phyloP scores from a whole-genome alignment of 192 early-diverging fungal species.

The Gigaspora rosea region DNA sequence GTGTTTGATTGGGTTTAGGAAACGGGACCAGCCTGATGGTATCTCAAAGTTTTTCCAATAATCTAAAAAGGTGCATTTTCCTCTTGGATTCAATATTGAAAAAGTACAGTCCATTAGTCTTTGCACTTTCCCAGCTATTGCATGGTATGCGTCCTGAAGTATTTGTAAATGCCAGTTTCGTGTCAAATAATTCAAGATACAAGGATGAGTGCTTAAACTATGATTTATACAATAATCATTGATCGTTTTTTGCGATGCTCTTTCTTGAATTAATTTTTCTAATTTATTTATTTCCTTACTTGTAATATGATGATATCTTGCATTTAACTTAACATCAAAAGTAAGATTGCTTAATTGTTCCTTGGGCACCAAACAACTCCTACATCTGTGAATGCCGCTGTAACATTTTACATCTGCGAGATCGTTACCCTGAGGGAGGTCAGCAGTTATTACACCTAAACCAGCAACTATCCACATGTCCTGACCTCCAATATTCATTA shows the following conservation, averaged over 20 bases:
- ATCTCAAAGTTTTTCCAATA: not conserved
- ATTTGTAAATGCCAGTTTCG: not conserved
- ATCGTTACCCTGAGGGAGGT: not conserved
- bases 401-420: not conserved
- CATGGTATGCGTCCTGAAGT: not conserved
- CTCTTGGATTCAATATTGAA: not conserved
- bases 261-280: not conserved
- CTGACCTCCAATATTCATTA: not conserved
- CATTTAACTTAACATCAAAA: not conserved
- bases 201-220: not conserved
- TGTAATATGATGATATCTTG: not conserved
- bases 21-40: not conserved
- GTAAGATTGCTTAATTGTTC: not conserved
- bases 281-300: not conserved
- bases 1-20: not conserved
- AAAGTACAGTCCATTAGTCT: not conserved
- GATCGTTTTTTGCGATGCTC: not conserved
- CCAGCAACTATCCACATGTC: not conserved
- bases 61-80: not conserved
- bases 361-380: not conserved
- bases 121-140: not conserved
- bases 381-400: not conserved
- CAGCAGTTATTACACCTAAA: not conserved
- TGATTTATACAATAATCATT: not conserved
- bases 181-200: not conserved